Percentiles rank a stretch among this genome's conserved stretches.
Evolutionary conservation across 2,329 filamentous ascomycete species (phyloP).

Genomic region (Fusarium dimerum): DNA sequence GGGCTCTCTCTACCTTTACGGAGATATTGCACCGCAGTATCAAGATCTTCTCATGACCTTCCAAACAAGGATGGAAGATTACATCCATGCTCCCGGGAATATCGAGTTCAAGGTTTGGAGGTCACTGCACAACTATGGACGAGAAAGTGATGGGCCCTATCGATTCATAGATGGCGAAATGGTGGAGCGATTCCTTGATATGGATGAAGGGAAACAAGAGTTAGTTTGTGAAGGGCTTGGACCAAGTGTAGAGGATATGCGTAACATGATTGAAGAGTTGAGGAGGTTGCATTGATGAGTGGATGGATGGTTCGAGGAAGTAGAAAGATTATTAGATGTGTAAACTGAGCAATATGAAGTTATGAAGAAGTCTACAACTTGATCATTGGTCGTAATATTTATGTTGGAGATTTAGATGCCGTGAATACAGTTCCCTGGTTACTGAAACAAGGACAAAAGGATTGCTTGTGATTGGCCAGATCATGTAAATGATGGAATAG

Average conservation of each 20-base stretch:
- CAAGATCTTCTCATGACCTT: constrained; percentile 82
- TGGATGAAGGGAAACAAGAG: constrained; percentile 59
- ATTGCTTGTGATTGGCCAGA: constrained; percentile 24
- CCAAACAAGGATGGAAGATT: constrained; percentile 68
- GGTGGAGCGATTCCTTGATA: constrained; percentile 79
- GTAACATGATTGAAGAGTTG: constrained; percentile 62
- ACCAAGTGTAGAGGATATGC: constrained; percentile 63
- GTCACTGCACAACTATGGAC: constrained; percentile 74
- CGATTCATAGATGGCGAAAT: constrained; percentile 93
- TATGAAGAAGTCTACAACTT: too few species aligned
- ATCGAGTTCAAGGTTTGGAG: constrained; percentile 79
- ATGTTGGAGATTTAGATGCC: too few species aligned
- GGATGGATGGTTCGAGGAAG: not conserved
- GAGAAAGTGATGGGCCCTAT: constrained; percentile 75
- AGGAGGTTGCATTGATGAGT: constrained; percentile 57
- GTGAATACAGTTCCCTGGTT: not conserved
- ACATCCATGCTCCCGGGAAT: constrained; percentile 68
- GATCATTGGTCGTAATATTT: too few species aligned
- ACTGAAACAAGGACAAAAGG: constrained; percentile 25
- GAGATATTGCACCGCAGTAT: constrained; percentile 69
- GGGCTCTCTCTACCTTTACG: constrained; percentile 88
- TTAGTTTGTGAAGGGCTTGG: constrained; percentile 56
- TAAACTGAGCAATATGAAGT: not conserved
- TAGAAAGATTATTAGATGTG: not conserved
- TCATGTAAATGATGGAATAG: constrained; percentile 1